phyloP scores from a whole-genome alignment of 2,329 filamentous ascomycete species.

The Diplodia scrobiculata region DNA sequence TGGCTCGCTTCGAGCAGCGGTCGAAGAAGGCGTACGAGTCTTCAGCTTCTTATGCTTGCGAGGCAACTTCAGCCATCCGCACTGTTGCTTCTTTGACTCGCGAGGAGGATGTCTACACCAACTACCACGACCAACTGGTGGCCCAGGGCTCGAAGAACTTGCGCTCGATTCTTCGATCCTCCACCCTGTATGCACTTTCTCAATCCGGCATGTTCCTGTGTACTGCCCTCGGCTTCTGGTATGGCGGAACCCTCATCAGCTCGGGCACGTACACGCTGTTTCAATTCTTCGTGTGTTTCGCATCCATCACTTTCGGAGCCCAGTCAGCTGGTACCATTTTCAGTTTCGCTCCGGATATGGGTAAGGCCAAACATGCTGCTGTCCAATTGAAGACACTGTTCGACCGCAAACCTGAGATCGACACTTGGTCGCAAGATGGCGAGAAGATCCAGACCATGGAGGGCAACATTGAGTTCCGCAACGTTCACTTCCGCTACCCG shows the following conservation, averaged over 20 bases:
- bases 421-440: slow-evolving; percentile 75
- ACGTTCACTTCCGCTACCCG: slow-evolving; percentile 90
- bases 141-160: slow-evolving; percentile 68
- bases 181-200: slow-evolving; percentile 76
- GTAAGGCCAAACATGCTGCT: slow-evolving; percentile 84
- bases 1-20: slow-evolving; percentile 75
- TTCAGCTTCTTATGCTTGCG: slow-evolving; percentile 85
- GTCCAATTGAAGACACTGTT: slow-evolving; percentile 76
- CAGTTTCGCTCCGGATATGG: slow-evolving; percentile 88
- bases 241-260: slow-evolving; percentile 76
- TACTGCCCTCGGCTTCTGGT: slow-evolving; percentile 84
- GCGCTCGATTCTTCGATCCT: slow-evolving; percentile 73
- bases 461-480: slow-evolving; percentile 82
- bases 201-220: slow-evolving; percentile 82
- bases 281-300: slow-evolving; percentile 91
- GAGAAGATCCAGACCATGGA: slow-evolving; percentile 63
- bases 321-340: slow-evolving; percentile 90
- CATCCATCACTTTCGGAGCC: slow-evolving; percentile 83
- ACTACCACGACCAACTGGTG: slow-evolving; percentile 70
- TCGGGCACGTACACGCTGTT: slow-evolving; percentile 71
- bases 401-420: slow-evolving; percentile 75
- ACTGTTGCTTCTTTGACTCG: slow-evolving; percentile 90
- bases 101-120: slow-evolving; percentile 74
- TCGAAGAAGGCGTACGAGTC: slow-evolving; percentile 77
- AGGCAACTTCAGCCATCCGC: slow-evolving; percentile 89